Evolutionary conservation across 257 asterid genomes (phyloP).

Genomic region (Nicotiana obtusifolia): DNA sequence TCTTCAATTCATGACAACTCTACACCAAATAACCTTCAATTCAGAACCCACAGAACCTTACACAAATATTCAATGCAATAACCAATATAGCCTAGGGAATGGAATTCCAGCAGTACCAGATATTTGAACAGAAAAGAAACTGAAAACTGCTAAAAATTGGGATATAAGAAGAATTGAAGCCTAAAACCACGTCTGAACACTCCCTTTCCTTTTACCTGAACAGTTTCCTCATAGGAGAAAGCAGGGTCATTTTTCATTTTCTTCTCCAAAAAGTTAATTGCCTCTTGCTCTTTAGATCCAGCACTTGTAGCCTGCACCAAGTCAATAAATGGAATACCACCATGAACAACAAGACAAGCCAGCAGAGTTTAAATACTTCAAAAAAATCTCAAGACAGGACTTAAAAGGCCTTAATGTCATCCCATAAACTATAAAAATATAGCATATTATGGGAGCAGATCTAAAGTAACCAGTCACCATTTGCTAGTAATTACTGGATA

Average conservation of each 20-base stretch:
- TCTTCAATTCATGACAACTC: not conserved
- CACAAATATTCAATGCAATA: not conserved
- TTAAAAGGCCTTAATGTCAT: not conserved
- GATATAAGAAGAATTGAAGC: not conserved
- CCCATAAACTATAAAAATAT: not conserved
- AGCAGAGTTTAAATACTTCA: not conserved
- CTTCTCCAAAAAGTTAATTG: conserved; percentile 87
- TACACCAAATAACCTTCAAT: not conserved
- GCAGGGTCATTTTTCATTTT: conserved; percentile 93
- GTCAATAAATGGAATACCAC: conserved; percentile 10
- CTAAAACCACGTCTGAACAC: not conserved
- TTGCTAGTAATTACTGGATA: not conserved
- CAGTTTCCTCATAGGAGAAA: conserved; percentile 85
- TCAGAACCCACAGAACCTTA: not conserved
- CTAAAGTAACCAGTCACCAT: not conserved
- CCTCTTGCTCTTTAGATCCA: conserved; percentile 96
- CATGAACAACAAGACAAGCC: not conserved
- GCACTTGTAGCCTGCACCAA: conserved; percentile 87
- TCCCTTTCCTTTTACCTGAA: conserved; percentile 54
- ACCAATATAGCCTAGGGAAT: not conserved
- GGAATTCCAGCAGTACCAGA: not conserved
- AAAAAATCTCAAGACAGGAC: not conserved
- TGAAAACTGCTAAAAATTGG: not conserved
- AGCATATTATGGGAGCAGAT: not conserved
- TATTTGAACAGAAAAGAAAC: no score